These are phyloP conservation scores for Solanum lignicaule DNA, from an alignment of 257 asterid genomes.

Conservation along the genomic window DNA sequence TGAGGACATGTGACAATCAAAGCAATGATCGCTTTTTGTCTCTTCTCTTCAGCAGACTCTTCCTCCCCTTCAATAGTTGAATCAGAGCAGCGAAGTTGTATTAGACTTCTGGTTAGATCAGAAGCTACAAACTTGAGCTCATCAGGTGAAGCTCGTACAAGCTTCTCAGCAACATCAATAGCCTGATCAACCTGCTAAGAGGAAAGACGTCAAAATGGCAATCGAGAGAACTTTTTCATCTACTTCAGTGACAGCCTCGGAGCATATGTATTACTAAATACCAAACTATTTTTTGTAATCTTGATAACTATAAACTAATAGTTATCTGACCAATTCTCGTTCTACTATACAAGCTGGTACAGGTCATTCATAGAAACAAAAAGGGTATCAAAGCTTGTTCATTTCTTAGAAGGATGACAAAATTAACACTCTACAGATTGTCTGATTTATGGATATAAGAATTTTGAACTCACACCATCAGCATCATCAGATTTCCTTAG, in stretches of 20 bases:
- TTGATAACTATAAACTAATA: not conserved
- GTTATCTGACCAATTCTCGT: not conserved
- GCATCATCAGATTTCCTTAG: constrained; percentile 84
- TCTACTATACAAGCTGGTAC: not conserved
- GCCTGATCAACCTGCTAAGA: constrained; percentile 75
- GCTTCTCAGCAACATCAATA: constrained; percentile 79
- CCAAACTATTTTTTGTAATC: not conserved
- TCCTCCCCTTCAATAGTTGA: constrained; percentile 74
- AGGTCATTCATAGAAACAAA: not conserved
- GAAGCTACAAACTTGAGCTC: constrained; percentile 74
- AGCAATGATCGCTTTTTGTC: constrained; percentile 77
- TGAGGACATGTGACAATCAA: constrained; percentile 60
- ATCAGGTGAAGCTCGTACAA: constrained; percentile 89
- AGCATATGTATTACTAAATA: not conserved
- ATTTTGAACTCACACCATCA: constrained; percentile 66
- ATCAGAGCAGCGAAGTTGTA: constrained; percentile 83
- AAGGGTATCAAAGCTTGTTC: not conserved
- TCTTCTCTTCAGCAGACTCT: constrained; percentile 77
- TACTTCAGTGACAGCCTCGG: not conserved
- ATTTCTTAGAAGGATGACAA: not conserved
- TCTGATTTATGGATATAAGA: not conserved
- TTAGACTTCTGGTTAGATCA: constrained; percentile 62
- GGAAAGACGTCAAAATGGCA: not conserved
- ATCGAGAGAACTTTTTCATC: not conserved
- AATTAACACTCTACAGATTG: not conserved